phyloP scores from a whole-genome alignment of 495 filamentous ascomycete species.

The Xylaria curta region DNA sequence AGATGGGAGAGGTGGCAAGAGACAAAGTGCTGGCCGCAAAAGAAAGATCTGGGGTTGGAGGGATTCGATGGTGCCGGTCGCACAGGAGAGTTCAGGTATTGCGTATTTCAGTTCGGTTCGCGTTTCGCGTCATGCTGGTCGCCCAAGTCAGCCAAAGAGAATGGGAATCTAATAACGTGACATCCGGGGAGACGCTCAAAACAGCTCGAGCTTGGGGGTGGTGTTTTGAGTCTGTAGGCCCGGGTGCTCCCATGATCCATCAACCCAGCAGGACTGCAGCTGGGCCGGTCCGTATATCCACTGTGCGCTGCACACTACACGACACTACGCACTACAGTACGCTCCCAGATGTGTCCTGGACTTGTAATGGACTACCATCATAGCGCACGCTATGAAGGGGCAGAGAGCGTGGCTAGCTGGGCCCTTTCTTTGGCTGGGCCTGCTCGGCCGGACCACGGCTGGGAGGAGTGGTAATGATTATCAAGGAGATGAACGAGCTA shows the following conservation, averaged over 20 bases:
- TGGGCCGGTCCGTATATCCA: not conserved
- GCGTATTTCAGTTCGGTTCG: conserved; percentile 28
- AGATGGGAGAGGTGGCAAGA: conserved; percentile 7
- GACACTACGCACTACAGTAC: not conserved
- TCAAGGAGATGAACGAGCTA: not conserved
- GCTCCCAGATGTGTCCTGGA: not conserved
- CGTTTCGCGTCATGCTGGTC: conserved; percentile 30
- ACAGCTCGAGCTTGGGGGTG: conserved; percentile 17
- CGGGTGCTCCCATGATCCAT: conserved; percentile 4
- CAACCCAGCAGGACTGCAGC: not conserved
- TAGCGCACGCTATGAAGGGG: not conserved
- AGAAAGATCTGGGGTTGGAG: conserved; percentile 21
- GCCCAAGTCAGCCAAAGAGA: conserved; percentile 25
- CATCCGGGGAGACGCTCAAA: conserved; percentile 20
- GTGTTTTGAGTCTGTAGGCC: conserved; percentile 5
- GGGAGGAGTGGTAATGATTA: conserved; percentile 1
- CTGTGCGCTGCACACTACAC: not conserved
- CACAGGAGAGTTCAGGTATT: conserved; percentile 20
- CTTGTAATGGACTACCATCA: not conserved
- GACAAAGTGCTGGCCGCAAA: conserved; percentile 4
- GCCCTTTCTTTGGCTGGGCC: not conserved
- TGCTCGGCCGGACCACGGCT: not conserved
- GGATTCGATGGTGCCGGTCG: conserved; percentile 18
- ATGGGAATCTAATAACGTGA: conserved; percentile 18
- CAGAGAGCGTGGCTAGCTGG: not conserved